Percentiles rank a stretch among this genome's conserved stretches.
phyloP scores from a whole-genome alignment of 2,329 filamentous ascomycete species.

The Aspergillus cejpii region DNA sequence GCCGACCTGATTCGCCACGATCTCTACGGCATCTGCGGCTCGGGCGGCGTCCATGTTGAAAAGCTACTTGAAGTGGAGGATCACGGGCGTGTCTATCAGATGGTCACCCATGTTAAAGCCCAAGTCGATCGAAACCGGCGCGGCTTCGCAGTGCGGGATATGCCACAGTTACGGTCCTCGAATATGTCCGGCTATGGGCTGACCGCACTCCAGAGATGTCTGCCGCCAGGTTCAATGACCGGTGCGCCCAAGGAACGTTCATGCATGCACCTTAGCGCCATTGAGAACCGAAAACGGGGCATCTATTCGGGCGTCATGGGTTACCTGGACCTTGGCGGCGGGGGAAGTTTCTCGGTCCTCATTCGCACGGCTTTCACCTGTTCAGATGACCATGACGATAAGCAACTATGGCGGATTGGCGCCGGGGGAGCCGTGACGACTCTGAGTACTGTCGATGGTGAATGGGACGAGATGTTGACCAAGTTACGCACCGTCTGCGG shows the following conservation, averaged over 20 bases:
- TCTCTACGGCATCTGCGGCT: constrained; percentile 73
- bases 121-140: constrained; percentile 30
- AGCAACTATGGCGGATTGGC: constrained; percentile 65
- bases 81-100: constrained; percentile 83
- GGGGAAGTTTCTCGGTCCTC: constrained; percentile 83
- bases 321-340: constrained; percentile 78
- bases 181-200: constrained; percentile 49
- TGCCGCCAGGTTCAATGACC: constrained; percentile 93
- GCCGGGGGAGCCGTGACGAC: constrained; percentile 87
- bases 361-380: constrained; percentile 68
- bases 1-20: constrained; percentile 95
- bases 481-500: constrained; percentile 52
- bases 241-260: constrained; percentile 91
- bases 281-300: constrained; percentile 61
- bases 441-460: constrained; percentile 69
- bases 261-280: constrained; percentile 67
- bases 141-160: constrained; percentile 27
- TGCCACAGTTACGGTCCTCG: constrained; percentile 25
- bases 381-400: constrained; percentile 21
- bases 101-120: constrained; percentile 81
- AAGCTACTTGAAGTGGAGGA: constrained; percentile 83
- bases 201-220: constrained; percentile 66
- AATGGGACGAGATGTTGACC: constrained; percentile 85
- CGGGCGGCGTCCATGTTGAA: constrained; percentile 64
- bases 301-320: constrained; percentile 86